These are phyloP conservation scores for Verticillium nubilum DNA, from an alignment of 2,329 filamentous ascomycete genomes.

Conservation along the genomic window DNA sequence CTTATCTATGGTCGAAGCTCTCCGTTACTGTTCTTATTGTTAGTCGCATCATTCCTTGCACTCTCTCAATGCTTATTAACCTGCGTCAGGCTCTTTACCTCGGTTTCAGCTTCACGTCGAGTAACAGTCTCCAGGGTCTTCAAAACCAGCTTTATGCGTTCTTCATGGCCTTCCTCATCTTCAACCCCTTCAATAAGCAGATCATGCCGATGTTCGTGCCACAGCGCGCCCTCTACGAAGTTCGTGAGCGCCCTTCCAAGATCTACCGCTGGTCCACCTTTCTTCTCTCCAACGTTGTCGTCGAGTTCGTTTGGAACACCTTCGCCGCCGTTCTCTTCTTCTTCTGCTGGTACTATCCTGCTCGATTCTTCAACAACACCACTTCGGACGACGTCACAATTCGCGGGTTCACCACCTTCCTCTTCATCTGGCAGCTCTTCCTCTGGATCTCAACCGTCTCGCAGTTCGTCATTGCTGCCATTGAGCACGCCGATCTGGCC, in stretches of 20 bases:
- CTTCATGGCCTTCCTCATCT: slow-evolving; percentile 66
- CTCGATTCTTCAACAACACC: slow-evolving; percentile 58
- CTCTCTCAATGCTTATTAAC: not conserved
- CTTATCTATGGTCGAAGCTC: slow-evolving; percentile 65
- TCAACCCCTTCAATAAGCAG: slow-evolving; percentile 55
- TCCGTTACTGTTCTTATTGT: slow-evolving; percentile 39
- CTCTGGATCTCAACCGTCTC: slow-evolving; percentile 13
- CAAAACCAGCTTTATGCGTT: slow-evolving; percentile 65
- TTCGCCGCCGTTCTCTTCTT: slow-evolving; percentile 60
- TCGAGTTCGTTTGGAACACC: slow-evolving; percentile 67
- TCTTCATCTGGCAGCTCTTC: slow-evolving; percentile 14
- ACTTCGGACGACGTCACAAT: slow-evolving; percentile 6
- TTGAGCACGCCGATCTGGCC: slow-evolving; percentile 10
- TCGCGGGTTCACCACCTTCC: slow-evolving; percentile 10
- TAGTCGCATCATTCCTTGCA: slow-evolving; percentile 1
- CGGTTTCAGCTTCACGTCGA: slow-evolving; percentile 57
- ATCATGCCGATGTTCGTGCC: slow-evolving; percentile 68
- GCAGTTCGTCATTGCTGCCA: slow-evolving; percentile 9
- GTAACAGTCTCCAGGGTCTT: slow-evolving; percentile 55
- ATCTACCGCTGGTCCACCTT: slow-evolving; percentile 38
- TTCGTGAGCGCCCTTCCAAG: slow-evolving; percentile 61
- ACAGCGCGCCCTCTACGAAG: slow-evolving; percentile 62
- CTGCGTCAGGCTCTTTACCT: slow-evolving; percentile 50
- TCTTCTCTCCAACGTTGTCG: slow-evolving; percentile 39
- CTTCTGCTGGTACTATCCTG: slow-evolving; percentile 66